Conservation (phyloP, 441 rosid species). For the Isatis lusitanica region DNA sequence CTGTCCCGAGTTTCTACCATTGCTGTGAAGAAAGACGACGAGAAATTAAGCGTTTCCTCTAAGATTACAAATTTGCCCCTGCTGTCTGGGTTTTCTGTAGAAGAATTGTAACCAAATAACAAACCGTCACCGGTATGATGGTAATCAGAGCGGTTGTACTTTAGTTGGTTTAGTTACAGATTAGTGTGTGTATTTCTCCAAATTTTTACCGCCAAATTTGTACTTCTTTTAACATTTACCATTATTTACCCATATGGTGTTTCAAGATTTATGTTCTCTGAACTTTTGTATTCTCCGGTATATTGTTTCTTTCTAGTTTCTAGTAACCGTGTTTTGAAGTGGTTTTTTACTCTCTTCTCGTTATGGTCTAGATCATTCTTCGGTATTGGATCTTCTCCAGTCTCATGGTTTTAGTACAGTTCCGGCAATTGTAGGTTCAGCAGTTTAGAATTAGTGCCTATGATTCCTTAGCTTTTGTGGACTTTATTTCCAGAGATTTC, state of each 20-base stretch:
- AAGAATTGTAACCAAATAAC: neutral
- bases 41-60: slow-evolving; percentile 13
- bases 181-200: neutral
- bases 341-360: too few species aligned
- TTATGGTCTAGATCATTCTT: too few species aligned
- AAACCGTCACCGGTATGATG: slow-evolving; percentile 4
- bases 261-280: neutral
- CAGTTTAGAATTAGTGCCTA: too few species aligned
- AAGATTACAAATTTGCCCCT: slow-evolving; percentile 18
- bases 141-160: neutral
- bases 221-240: too few species aligned
- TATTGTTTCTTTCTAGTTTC: too few species aligned
- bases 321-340: too few species aligned
- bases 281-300: too few species aligned
- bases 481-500: too few species aligned
- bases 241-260: neutral
- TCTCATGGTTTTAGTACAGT: too few species aligned
- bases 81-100: neutral
- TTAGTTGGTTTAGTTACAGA: neutral
- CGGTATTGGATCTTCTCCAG: too few species aligned
- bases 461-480: too few species aligned
- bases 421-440: too few species aligned
- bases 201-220: neutral
- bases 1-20: slow-evolving; percentile 25
- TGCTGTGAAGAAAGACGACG: slow-evolving; percentile 31